Conservation (phyloP, 345 rosid species). For the Angophora floribunda region DNA sequence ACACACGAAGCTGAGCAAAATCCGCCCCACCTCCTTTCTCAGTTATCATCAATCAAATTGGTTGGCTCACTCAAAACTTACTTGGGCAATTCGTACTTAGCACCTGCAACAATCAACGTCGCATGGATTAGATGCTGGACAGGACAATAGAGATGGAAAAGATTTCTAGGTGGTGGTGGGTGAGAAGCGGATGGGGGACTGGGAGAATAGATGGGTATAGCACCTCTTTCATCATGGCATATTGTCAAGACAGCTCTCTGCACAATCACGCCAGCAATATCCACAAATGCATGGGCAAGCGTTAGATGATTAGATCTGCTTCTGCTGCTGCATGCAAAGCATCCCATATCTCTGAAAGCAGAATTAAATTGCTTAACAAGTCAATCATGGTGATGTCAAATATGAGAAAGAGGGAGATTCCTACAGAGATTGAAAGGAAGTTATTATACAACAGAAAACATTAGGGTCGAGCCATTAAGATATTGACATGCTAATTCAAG, state of each 20-base stretch:
- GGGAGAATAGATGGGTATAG: background rate
- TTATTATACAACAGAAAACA: background rate
- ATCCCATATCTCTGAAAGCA: no score
- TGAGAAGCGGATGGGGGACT: background rate
- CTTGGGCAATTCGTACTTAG: constrained; percentile 67
- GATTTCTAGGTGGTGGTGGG: background rate
- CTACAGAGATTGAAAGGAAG: background rate
- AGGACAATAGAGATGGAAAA: background rate
- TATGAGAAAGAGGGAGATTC: no score
- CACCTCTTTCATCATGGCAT: no score
- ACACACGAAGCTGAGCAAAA: constrained; percentile 7
- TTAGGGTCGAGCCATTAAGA: background rate
- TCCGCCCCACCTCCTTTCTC: background rate
- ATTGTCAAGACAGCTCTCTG: no score
- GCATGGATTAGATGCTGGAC: background rate
- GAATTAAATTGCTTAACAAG: no score
- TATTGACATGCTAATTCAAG: background rate
- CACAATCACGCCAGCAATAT: no score
- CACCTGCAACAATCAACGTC: constrained; percentile 30
- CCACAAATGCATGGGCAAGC: no score
- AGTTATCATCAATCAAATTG: constrained; percentile 43
- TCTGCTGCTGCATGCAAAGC: no score
- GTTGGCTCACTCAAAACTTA: constrained; percentile 71
- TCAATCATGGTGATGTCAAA: no score
- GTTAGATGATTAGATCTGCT: no score